These are phyloP conservation scores for Benincasa hispida DNA, from an alignment of 306 rosid genomes.

Conservation along the genomic window DNA sequence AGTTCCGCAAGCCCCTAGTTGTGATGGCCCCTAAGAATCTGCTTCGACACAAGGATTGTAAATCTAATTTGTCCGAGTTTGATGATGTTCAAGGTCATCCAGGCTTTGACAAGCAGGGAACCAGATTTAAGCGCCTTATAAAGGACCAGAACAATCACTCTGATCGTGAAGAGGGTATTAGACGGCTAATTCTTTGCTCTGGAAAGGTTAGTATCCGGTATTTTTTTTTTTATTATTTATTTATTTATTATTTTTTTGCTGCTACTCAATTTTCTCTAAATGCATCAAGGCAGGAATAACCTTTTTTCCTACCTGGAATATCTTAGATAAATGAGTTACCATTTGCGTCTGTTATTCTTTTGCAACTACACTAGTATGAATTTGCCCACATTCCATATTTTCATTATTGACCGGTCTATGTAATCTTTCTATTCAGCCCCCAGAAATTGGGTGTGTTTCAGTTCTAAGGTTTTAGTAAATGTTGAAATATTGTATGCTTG, in stretches of 20 bases:
- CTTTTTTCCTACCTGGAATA: neutral
- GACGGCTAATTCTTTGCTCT: conserved; percentile 86
- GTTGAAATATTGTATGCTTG: neutral
- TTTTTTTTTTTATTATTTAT: no score
- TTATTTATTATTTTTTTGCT: no score
- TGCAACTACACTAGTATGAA: neutral
- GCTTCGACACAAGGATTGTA: conserved; percentile 84
- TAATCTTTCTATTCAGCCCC: neutral
- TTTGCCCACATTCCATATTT: neutral
- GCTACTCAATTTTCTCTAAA: neutral
- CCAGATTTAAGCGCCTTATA: conserved; percentile 92
- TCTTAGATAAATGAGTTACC: neutral
- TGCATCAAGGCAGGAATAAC: neutral
- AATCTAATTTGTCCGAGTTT: conserved; percentile 83
- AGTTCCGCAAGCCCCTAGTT: conserved; percentile 87
- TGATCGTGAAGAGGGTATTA: conserved; percentile 68
- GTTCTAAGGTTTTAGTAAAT: neutral
- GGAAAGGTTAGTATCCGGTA: conserved; percentile 49
- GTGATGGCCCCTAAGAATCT: conserved; percentile 95
- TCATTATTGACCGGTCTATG: neutral
- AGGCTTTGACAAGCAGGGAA: conserved; percentile 98
- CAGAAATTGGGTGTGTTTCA: neutral
- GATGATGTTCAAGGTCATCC: conserved; percentile 99
- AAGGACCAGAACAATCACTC: conserved; percentile 79
- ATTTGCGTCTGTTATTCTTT: neutral